Percentiles rank a stretch among this genome's conserved stretches.
Evolutionary conservation across 768 basidiomycete species (phyloP).

Genomic region (Termitomyces sp.): DNA sequence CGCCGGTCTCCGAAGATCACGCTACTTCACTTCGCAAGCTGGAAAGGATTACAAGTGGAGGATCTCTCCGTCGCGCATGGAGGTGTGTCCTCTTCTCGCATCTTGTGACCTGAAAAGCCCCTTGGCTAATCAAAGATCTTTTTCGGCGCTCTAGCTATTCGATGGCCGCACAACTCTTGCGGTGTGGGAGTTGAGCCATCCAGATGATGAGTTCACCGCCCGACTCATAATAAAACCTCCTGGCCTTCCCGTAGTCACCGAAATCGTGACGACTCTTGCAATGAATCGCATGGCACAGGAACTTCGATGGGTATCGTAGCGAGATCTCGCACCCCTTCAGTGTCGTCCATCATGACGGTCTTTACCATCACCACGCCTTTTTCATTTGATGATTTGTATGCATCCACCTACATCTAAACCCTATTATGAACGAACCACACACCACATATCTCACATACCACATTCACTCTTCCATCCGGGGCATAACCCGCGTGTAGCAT

Average conservation of each 20-base stretch:
- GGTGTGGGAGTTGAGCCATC: constrained; percentile 62
- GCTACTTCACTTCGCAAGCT: constrained; percentile 71
- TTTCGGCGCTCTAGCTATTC: constrained; percentile 45
- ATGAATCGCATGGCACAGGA: constrained; percentile 70
- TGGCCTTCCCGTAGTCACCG: constrained; percentile 66
- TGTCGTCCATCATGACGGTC: constrained; percentile 1
- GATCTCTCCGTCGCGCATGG: constrained; percentile 58
- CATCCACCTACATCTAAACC: constrained; percentile 11
- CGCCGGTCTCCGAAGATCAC: constrained; percentile 44
- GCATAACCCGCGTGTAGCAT: constrained; percentile 22
- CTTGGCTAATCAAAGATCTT: constrained; percentile 2
- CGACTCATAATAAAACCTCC: constrained; percentile 56
- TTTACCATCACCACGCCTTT: constrained; percentile 10
- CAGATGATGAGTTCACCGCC: constrained; percentile 57
- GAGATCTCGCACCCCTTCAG: neutral
- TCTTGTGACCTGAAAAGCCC: neutral
- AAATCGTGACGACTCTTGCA: constrained; percentile 72
- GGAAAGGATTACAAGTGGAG: constrained; percentile 79
- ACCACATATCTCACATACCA: neutral
- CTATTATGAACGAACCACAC: constrained; percentile 11
- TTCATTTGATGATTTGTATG: constrained; percentile 15
- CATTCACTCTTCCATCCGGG: constrained; percentile 13
- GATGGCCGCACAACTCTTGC: constrained; percentile 64
- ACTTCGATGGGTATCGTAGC: constrained; percentile 48
- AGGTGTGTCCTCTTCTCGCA: constrained; percentile 43